Conservation (phyloP, 768 basidiomycete species). For the Serendipita sp. region DNA sequence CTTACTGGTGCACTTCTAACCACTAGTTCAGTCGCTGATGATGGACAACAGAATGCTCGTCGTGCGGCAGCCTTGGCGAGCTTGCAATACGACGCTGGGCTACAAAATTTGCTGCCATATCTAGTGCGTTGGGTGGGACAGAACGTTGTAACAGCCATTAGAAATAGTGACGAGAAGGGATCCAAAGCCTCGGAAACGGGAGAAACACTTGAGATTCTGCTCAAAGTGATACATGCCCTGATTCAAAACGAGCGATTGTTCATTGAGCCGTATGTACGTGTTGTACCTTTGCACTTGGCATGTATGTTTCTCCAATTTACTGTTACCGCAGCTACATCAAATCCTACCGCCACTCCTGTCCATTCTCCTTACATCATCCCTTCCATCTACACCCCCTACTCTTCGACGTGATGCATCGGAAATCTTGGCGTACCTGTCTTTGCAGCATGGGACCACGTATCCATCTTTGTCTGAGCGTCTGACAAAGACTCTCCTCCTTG, state of each 20-base stretch:
- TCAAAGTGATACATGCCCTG: slow-evolving; percentile 73
- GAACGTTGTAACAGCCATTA: slow-evolving; percentile 53
- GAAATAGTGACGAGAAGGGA: slow-evolving; percentile 22
- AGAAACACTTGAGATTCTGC: slow-evolving; percentile 54
- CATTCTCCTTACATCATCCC: slow-evolving; percentile 69
- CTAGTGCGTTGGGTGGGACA: slow-evolving; percentile 91
- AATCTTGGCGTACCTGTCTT: slow-evolving; percentile 38
- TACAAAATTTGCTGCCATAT: slow-evolving; percentile 84
- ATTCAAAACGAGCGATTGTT: slow-evolving; percentile 79
- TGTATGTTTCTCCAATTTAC: neutral
- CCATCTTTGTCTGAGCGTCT: slow-evolving; percentile 75
- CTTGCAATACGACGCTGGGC: slow-evolving; percentile 72
- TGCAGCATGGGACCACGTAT: slow-evolving; percentile 62
- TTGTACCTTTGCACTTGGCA: neutral
- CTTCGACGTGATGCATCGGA: slow-evolving; percentile 72
- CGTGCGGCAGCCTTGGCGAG: slow-evolving; percentile 82
- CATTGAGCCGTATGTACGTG: slow-evolving; percentile 85
- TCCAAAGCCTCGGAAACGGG: slow-evolving; percentile 29
- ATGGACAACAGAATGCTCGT: slow-evolving; percentile 38
- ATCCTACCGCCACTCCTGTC: slow-evolving; percentile 85
- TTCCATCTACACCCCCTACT: slow-evolving; percentile 53
- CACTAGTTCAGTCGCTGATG: slow-evolving; percentile 16
- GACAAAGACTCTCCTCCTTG: slow-evolving; percentile 83
- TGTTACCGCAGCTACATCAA: slow-evolving; percentile 67
- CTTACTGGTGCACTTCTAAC: slow-evolving; percentile 70